Base-by-base conservation (phyloP, 2,329 filamentous ascomycete species). In the Fusarium udum region DNA sequence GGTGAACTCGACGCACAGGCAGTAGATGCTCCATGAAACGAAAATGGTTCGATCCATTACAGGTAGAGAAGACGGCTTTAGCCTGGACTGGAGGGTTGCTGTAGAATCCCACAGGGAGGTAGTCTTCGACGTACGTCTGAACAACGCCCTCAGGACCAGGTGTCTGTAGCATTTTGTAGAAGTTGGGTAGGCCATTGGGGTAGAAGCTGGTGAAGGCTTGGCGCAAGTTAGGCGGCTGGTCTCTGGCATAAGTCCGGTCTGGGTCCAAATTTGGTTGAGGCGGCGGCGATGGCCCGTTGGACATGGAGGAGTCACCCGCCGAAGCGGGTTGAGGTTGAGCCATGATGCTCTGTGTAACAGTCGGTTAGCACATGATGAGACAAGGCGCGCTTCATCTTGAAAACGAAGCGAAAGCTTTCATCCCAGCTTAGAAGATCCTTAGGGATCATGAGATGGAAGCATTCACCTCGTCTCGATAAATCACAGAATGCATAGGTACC, bases 1-100 rank as follows among this genome's bases (percentile, higher is more conserved):
- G 79, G 36, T 81, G 76, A 34, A 80, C 55, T 1, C 74, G 76
- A 55, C 80, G 81, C 26, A 68, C 52, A 4, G 73, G 78, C 37
- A 79, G 67, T 31, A 80, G 77, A 45, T 78, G 79, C 20, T 64
- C 56, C 67, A 83, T 71, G 7, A 36, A 48, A 12, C 80, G 81
- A 42, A 84, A 82, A 0, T 70, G 56, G 1, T 67, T 73, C 22
- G 72, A 55, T 37, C 82, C 81, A 26, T 78, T 64, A 3, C 55
- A 46, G 16, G 84, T 86, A 7, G 84, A 86, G 75, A 87, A 84
- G 39, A 82, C 72, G 15, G 83, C 84, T 15, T 49, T 73, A 10
- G 80, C 79, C 8, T 78, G 65, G 4, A 59, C 20, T 1, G 79
- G 80, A 10, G 82, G 78, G 13, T 78, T 78, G 13, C 70, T 81